Percentiles rank a stretch among this genome's conserved stretches.
Conservation (phyloP, 1,139 yeast species). For the Candida smagusa region DNA sequence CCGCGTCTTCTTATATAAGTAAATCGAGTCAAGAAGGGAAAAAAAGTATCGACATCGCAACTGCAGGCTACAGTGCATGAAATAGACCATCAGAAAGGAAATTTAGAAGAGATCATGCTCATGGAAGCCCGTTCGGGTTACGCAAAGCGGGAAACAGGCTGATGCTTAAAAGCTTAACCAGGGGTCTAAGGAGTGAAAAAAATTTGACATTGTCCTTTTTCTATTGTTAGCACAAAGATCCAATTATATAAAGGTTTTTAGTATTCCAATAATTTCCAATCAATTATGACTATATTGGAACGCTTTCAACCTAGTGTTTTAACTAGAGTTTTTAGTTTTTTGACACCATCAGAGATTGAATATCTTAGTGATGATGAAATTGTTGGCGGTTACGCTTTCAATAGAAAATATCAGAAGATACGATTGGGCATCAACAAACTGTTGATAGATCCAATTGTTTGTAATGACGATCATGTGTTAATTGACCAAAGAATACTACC, state of each 20-base stretch:
- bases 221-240: no score
- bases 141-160: no score
- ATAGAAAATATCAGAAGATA: neutral
- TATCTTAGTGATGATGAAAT: neutral
- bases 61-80: no score
- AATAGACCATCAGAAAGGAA: no score
- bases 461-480: neutral
- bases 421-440: slow-evolving; percentile 1
- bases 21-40: no score
- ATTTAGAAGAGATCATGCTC: no score
- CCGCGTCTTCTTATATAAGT: no score
- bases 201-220: no score
- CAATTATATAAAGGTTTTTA: no score
- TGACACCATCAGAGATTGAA: slow-evolving; percentile 1
- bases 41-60: no score
- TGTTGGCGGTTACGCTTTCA: slow-evolving; percentile 1
- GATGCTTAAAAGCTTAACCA: neutral
- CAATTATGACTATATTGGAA: neutral
- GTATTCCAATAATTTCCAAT: no score
- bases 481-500: slow-evolving; percentile 1
- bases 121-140: no score
- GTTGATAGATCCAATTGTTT: slow-evolving; percentile 1
- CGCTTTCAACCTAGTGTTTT: neutral
- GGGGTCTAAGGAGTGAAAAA: neutral
- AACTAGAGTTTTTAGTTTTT: neutral